A percentile compares a stretch with the other conserved stretches of the same genome.
Evolutionary conservation across 2,329 filamentous ascomycete genomes (phyloP).

Genomic region (Hypoxylon rubiginosum): DNA sequence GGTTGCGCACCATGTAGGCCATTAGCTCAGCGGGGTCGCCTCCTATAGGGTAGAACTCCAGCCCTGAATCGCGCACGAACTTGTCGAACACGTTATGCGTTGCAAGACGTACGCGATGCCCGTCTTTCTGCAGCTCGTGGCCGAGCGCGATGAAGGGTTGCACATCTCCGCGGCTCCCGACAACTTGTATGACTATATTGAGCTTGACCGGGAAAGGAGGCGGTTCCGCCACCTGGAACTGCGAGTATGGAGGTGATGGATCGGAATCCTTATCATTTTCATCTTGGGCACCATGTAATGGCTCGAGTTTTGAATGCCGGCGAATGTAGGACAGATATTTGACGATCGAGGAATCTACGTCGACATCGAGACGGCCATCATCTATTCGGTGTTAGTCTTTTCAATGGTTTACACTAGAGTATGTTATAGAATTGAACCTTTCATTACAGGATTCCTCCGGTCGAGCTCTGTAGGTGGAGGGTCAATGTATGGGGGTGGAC

Average conservation of each 20-base stretch:
- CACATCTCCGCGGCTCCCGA: conserved; percentile 80
- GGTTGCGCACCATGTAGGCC: conserved; percentile 67
- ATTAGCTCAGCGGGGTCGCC: conserved; percentile 81
- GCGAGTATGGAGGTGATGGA: not conserved
- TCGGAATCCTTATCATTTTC: not conserved
- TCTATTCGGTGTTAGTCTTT: conserved; percentile 2
- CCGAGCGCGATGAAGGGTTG: conserved; percentile 82
- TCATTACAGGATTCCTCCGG: not conserved
- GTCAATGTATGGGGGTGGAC: not conserved
- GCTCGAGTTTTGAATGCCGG: not conserved
- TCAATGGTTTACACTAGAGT: not conserved
- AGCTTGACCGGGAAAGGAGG: conserved; percentile 51
- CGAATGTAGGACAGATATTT: conserved; percentile 8
- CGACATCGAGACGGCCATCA: conserved; percentile 15
- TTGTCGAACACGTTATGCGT: conserved; percentile 77
- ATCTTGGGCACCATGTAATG: not conserved
- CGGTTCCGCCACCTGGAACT: conserved; percentile 5
- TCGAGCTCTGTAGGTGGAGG: conserved; percentile 6
- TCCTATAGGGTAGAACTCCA: conserved; percentile 84
- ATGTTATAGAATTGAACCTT: not conserved
- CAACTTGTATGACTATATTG: conserved; percentile 81
- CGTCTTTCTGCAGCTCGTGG: conserved; percentile 73
- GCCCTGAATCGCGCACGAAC: conserved; percentile 77
- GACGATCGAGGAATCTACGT: conserved; percentile 9
- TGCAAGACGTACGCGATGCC: conserved; percentile 79